Conservation (phyloP, 2,329 filamentous ascomycete genomes). For the Zymoseptoria tritici region DNA sequence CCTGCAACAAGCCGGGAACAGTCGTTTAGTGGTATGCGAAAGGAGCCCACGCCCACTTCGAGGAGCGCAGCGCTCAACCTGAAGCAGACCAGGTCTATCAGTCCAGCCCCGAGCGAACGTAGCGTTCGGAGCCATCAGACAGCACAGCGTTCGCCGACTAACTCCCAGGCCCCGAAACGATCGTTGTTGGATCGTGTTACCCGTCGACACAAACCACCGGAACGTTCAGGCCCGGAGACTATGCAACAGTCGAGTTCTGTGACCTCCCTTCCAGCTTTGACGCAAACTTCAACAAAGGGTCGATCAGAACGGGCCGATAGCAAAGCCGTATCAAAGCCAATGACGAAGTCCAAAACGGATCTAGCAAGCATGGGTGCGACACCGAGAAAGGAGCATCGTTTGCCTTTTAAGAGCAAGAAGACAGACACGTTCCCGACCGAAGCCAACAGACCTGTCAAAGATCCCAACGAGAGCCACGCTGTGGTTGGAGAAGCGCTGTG, state of each 20-base stretch:
- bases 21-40: constrained; percentile 47
- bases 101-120: constrained; percentile 70
- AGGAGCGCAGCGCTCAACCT: constrained; percentile 45
- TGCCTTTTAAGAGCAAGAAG: constrained; percentile 46
- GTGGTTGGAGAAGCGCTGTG: constrained; percentile 48
- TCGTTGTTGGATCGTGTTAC: constrained; percentile 49
- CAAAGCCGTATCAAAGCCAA: constrained; percentile 19
- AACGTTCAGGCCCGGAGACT: constrained; percentile 30
- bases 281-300: constrained; percentile 20
- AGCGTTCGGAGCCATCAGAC: constrained; percentile 49
- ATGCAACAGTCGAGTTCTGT: constrained; percentile 34
- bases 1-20: constrained; percentile 73
- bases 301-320: constrained; percentile 18
- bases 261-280: constrained; percentile 32
- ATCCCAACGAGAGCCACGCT: constrained; percentile 30
- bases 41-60: constrained; percentile 41
- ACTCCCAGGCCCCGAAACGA: constrained; percentile 39
- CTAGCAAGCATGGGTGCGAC: constrained; percentile 9
- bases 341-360: constrained; percentile 13
- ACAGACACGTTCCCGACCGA: constrained; percentile 40
- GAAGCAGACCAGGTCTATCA: constrained; percentile 58
- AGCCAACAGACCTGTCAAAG: constrained; percentile 37
- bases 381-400: constrained; percentile 31
- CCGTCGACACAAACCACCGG: constrained; percentile 41
- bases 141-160: constrained; percentile 50